A percentile compares a stretch with the other conserved stretches of the same genome.
These are phyloP conservation scores for Leccinum sublutescens DNA, from an alignment of 768 basidiomycete species.

Conservation along the genomic window DNA sequence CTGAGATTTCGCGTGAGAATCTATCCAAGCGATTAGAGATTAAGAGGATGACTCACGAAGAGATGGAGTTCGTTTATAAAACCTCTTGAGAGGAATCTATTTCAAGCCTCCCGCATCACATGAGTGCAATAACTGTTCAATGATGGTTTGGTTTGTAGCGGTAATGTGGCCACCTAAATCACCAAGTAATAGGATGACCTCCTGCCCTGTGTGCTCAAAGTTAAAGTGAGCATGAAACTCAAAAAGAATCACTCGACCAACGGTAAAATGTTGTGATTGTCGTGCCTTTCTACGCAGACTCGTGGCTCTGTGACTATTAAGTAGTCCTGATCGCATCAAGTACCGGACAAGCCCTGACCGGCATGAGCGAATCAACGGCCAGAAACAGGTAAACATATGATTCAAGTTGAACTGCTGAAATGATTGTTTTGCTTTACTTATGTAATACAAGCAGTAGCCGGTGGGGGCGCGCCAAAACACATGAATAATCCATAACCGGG, in stretches of 20 bases:
- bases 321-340: not conserved
- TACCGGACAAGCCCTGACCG: not conserved
- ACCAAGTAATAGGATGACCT: not conserved
- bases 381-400: not conserved
- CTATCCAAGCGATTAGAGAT: not conserved
- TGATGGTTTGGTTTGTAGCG: not conserved
- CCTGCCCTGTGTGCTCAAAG: not conserved
- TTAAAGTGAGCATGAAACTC: not conserved
- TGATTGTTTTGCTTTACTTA: not conserved
- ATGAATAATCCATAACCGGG: conserved; percentile 17
- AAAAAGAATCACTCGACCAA: not conserved
- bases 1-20: conserved; percentile 1
- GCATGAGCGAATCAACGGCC: not conserved
- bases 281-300: not conserved
- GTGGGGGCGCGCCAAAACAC: conserved; percentile 19
- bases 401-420: not conserved
- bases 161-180: not conserved
- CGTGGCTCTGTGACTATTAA: not conserved
- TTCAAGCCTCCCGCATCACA: not conserved
- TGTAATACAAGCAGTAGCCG: not conserved
- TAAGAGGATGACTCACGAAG: not conserved
- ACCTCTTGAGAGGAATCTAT: not conserved
- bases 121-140: not conserved
- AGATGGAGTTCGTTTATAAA: not conserved
- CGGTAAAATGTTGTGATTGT: not conserved